Percentiles rank a stretch among this genome's conserved stretches.
Evolutionary conservation across 2,329 filamentous ascomycete species (phyloP).

Genomic region (Claviceps monticola): DNA sequence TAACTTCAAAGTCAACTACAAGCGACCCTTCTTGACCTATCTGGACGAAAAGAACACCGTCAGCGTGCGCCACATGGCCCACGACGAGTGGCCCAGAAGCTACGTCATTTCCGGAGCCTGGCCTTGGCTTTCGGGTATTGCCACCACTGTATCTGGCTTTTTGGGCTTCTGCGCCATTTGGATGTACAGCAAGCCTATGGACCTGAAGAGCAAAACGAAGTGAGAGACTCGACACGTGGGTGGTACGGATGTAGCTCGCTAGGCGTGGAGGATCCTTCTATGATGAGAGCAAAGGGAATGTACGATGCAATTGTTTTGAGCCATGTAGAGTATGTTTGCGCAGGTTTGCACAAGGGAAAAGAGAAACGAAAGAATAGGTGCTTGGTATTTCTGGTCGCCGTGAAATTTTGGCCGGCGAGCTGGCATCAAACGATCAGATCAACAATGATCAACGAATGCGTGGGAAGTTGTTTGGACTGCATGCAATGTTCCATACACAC

Average conservation of each 20-base stretch:
- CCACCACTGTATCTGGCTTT: slow-evolving; percentile 72
- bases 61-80: slow-evolving; percentile 89
- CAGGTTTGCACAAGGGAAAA: background rate
- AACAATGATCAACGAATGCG: too few species aligned
- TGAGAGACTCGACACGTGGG: slow-evolving; percentile 12
- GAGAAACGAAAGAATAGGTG: background rate
- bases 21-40: slow-evolving; percentile 78
- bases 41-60: slow-evolving; percentile 92
- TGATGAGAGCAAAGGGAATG: background rate
- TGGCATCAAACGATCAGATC: too few species aligned
- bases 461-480: too few species aligned
- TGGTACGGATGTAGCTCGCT: background rate
- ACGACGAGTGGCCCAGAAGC: slow-evolving; percentile 90
- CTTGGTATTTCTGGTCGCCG: background rate
- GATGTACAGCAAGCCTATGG: slow-evolving; percentile 53
- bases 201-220: slow-evolving; percentile 13
- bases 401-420: background rate
- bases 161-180: slow-evolving; percentile 74
- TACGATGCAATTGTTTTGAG: background rate
- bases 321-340: background rate
- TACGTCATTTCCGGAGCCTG: slow-evolving; percentile 82
- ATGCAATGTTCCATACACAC: too few species aligned
- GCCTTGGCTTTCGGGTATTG: slow-evolving; percentile 88
- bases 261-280: background rate
- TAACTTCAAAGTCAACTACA: slow-evolving; percentile 96